A percentile compares a stretch with the other conserved stretches of the same genome.
Evolutionary conservation across 2,329 filamentous ascomycete genomes (phyloP).

Genomic region (Fusarium setosum): DNA sequence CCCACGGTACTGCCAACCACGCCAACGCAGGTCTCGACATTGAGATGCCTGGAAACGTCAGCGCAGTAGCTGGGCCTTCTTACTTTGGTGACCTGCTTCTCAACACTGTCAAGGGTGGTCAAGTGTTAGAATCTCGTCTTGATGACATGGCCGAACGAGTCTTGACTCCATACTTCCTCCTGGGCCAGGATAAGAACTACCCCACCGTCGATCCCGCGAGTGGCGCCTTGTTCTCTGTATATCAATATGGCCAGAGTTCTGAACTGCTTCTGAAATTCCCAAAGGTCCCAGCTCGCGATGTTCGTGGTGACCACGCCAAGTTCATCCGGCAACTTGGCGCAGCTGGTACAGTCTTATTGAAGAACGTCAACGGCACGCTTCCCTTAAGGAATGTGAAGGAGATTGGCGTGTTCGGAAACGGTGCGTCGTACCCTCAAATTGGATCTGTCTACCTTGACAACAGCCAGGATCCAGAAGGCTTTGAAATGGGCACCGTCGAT

Average conservation of each 20-base stretch:
- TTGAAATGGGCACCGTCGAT: constrained; percentile 52
- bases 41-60: constrained; percentile 55
- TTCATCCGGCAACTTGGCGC: constrained; percentile 50
- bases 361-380: constrained; percentile 61
- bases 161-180: constrained; percentile 65
- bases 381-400: constrained; percentile 65
- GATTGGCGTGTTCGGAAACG: constrained; percentile 13
- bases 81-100: constrained; percentile 1
- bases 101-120: neutral
- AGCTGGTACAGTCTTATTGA: constrained; percentile 47
- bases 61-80: constrained; percentile 43
- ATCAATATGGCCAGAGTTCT: neutral
- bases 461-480: neutral
- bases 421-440: neutral
- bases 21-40: constrained; percentile 55
- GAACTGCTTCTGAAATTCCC: neutral
- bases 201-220: constrained; percentile 36
- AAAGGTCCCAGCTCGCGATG: constrained; percentile 37
- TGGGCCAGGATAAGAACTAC: constrained; percentile 61
- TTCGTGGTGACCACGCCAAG: constrained; percentile 44
- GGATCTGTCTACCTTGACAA: neutral
- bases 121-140: constrained; percentile 50
- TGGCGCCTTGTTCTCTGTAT: neutral
- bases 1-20: constrained; percentile 53
- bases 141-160: constrained; percentile 41